Percentiles rank a stretch among this genome's conserved stretches.
Conservation (phyloP, 2,329 filamentous ascomycete species). For the Fusarium verrucosum region DNA sequence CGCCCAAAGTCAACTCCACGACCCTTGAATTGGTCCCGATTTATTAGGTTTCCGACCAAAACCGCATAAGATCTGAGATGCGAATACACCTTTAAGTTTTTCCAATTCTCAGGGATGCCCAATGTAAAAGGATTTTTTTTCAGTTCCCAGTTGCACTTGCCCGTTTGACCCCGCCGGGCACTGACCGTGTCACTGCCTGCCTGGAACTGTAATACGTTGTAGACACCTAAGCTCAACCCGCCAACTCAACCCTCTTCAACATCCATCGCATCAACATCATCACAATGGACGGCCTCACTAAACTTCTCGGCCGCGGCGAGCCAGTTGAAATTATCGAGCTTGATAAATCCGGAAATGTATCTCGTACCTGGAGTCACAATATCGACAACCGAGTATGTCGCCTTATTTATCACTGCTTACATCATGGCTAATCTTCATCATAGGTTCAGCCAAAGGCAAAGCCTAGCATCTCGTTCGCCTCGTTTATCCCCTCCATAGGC, state of each 20-base stretch:
- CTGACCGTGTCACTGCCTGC: background rate
- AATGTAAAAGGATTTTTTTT: background rate
- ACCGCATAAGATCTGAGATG: background rate
- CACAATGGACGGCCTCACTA: slow-evolving; percentile 35
- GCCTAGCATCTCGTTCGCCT: slow-evolving; percentile 41
- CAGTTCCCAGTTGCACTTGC: background rate
- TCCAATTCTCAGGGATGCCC: background rate
- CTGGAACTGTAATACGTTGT: background rate
- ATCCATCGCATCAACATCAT: slow-evolving; percentile 2
- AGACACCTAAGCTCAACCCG: background rate
- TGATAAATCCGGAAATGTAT: slow-evolving; percentile 51
- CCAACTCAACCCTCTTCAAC: background rate
- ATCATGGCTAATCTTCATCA: background rate
- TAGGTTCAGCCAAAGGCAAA: slow-evolving; percentile 40
- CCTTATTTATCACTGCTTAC: background rate
- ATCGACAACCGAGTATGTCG: slow-evolving; percentile 39
- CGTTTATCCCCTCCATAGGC: slow-evolving; percentile 43
- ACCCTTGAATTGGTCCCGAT: background rate
- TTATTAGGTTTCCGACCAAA: background rate
- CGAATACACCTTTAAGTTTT: background rate
- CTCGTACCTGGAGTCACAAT: slow-evolving; percentile 49
- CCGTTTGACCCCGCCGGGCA: slow-evolving; percentile 7
- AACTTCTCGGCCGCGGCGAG: slow-evolving; percentile 38
- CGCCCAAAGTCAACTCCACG: background rate
- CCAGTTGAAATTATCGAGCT: slow-evolving; percentile 50